A percentile compares a stretch with the other conserved stretches of the same genome.
Conservation (phyloP, 805 yeast genomes). For the Barnettozyma pratensis region DNA sequence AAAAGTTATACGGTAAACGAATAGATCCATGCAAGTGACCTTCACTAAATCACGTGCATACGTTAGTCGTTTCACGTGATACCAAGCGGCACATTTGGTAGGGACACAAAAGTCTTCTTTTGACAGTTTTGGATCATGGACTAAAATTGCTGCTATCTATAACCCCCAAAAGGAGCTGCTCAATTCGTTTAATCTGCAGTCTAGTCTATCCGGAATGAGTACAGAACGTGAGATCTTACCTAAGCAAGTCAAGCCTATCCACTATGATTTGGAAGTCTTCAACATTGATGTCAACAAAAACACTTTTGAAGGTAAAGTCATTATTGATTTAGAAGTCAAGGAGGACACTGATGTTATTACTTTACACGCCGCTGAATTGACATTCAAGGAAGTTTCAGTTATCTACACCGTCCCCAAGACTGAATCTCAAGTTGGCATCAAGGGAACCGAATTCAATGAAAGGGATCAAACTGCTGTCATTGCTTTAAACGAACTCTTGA, state of each 20-base stretch:
- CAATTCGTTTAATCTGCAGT: no score
- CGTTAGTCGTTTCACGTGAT: not conserved
- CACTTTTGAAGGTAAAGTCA: slow-evolving; percentile 51
- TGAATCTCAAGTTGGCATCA: slow-evolving; percentile 16
- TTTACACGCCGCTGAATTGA: slow-evolving; percentile 60
- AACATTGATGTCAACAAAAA: slow-evolving; percentile 56
- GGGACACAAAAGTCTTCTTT: not conserved
- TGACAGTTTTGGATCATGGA: no score
- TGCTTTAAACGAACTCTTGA: slow-evolving; percentile 40
- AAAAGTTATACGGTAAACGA: not conserved
- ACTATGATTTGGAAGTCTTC: slow-evolving; percentile 57
- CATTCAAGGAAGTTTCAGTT: slow-evolving; percentile 41
- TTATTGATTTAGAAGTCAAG: slow-evolving; percentile 47
- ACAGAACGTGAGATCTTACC: slow-evolving; percentile 45
- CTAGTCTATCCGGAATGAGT: not conserved
- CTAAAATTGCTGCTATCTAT: no score
- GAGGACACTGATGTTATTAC: slow-evolving; percentile 41
- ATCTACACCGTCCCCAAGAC: slow-evolving; percentile 32
- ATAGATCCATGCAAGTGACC: no score
- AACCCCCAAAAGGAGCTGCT: no score
- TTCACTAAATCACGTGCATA: not conserved
- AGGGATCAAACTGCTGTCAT: slow-evolving; percentile 61
- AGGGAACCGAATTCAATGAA: slow-evolving; percentile 37
- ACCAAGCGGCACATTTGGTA: not conserved
- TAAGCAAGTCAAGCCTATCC: slow-evolving; percentile 58